Evolutionary conservation across 2,329 filamentous ascomycete species (phyloP), one percentile per base, ranked within the genome.

Genomic region (Acrocalymma vagum): DNA sequence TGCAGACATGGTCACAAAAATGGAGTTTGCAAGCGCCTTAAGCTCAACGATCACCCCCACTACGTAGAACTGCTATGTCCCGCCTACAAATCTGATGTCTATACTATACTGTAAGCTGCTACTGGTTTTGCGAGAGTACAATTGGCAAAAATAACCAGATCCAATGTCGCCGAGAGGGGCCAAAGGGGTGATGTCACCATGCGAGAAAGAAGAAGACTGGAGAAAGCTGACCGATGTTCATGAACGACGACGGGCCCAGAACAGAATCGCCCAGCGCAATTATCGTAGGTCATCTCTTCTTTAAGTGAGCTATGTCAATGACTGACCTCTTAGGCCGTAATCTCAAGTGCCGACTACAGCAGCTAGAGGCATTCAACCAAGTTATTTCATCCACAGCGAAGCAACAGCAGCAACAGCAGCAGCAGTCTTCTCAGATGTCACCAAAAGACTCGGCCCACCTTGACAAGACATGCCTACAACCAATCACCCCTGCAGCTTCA

Each of bases 251-350:
- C 29, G 38, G 21, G 38, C 23, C 8, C 38, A 41, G 24, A 41
- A 41, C n/a, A 27, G 38, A 20, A 41, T 41, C 5, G 30, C 38
- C 3, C 38, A 41, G 17, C 38, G 38, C 11, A 41, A 41, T 14
- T 41, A 41, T 29, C 38, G 38, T 41, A 25, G 13, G 38, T 17
- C 4, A 5, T 23, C 10, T 16, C 10, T 25, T 25, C 4, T 27
- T n/a, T 9, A 22, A 28, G 21, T 22, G 16, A 9, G 16, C 10
- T 14, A 10, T 13, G 26, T n/a, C 8, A 16, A 11, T 28, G 23
- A 20, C 37, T 40, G 22, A 40, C 11, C 14, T 23, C 28, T 13
- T n/a, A 41, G 38, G 38, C 22, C 38, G 38, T 13, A 41, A 41
- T 15, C 21, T 35, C 31, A 41, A 41, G 11, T 30, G 15, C 6